Conservation (phyloP, 805 yeast species). For the Candida lessepsii region DNA sequence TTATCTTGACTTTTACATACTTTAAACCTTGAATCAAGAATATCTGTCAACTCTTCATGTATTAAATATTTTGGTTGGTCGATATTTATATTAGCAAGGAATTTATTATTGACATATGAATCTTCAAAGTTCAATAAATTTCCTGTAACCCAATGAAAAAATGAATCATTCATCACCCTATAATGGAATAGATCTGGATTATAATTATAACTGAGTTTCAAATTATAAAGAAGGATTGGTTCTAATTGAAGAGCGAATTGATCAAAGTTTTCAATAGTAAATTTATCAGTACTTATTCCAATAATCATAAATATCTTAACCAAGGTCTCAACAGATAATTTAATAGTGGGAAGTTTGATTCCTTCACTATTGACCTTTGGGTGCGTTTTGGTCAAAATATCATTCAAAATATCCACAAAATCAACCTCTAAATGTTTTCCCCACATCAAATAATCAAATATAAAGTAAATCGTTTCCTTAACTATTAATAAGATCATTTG, state of each 20-base stretch:
- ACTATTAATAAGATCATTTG: slow-evolving; percentile 19
- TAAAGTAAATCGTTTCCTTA: slow-evolving; percentile 25
- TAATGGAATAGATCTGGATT: slow-evolving; percentile 22
- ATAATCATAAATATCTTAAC: slow-evolving; percentile 25
- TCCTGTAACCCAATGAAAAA: slow-evolving; percentile 30
- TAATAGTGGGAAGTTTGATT: slow-evolving; percentile 18
- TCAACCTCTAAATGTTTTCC: not conserved
- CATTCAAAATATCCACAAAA: slow-evolving; percentile 8
- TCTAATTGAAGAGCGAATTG: slow-evolving; percentile 14
- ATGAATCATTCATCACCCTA: slow-evolving; percentile 25
- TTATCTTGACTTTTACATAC: slow-evolving; percentile 1
- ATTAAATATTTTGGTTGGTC: slow-evolving; percentile 4
- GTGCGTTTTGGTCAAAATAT: slow-evolving; percentile 13
- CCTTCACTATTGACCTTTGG: slow-evolving; percentile 8
- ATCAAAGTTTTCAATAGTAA: slow-evolving; percentile 1
- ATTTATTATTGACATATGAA: slow-evolving; percentile 11
- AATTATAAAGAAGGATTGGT: slow-evolving; percentile 17
- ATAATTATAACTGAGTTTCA: slow-evolving; percentile 17
- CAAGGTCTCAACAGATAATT: slow-evolving; percentile 27
- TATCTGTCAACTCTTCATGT: not conserved
- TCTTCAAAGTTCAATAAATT: slow-evolving; percentile 14
- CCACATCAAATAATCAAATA: slow-evolving; percentile 24
- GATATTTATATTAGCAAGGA: not conserved
- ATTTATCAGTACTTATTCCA: slow-evolving; percentile 19
- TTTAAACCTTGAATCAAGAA: slow-evolving; percentile 9